phyloP scores from a whole-genome alignment of 2,329 filamentous ascomycete species.

The Fusarium nygamai region DNA sequence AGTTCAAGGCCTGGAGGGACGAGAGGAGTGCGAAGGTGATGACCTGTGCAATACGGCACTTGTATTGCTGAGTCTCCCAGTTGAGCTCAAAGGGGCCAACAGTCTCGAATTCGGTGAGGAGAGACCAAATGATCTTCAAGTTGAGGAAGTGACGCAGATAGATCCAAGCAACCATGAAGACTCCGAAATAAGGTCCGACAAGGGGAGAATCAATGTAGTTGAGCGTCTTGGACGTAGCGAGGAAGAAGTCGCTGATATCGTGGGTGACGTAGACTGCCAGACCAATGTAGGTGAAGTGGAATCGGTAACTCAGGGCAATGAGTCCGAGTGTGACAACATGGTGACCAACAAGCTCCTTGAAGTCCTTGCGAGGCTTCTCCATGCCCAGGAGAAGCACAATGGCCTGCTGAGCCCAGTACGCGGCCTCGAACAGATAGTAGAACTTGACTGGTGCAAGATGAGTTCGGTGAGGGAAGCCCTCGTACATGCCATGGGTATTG shows the following conservation, averaged over 20 bases:
- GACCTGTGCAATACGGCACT: slow-evolving; percentile 74
- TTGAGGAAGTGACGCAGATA: slow-evolving; percentile 91
- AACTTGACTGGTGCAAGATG: slow-evolving; percentile 89
- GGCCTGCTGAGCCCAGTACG: slow-evolving; percentile 95
- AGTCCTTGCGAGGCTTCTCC: slow-evolving; percentile 95
- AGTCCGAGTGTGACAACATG: slow-evolving; percentile 89
- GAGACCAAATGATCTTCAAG: slow-evolving; percentile 77
- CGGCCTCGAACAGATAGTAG: slow-evolving; percentile 93
- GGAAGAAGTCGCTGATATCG: slow-evolving; percentile 95
- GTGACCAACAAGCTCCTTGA: slow-evolving; percentile 90
- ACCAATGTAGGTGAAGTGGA: slow-evolving; percentile 97
- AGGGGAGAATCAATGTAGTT: slow-evolving; percentile 87
- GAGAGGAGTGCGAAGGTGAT: slow-evolving; percentile 74
- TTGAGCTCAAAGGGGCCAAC: slow-evolving; percentile 79
- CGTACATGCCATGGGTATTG: slow-evolving; percentile 91
- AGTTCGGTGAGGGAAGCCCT: slow-evolving; percentile 83
- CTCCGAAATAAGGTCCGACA: slow-evolving; percentile 83
- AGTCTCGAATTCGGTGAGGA: slow-evolving; percentile 79
- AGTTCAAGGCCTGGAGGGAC: slow-evolving; percentile 76
- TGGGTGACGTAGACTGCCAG: slow-evolving; percentile 94
- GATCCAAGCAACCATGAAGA: slow-evolving; percentile 86
- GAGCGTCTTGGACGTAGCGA: slow-evolving; percentile 89
- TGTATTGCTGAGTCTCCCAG: slow-evolving; percentile 82
- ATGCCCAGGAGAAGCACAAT: slow-evolving; percentile 87
- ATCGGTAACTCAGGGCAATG: slow-evolving; percentile 89